These are phyloP conservation scores for Lasiosphaeris hirsuta DNA, from an alignment of 495 filamentous ascomycete species.

Conservation along the genomic window DNA sequence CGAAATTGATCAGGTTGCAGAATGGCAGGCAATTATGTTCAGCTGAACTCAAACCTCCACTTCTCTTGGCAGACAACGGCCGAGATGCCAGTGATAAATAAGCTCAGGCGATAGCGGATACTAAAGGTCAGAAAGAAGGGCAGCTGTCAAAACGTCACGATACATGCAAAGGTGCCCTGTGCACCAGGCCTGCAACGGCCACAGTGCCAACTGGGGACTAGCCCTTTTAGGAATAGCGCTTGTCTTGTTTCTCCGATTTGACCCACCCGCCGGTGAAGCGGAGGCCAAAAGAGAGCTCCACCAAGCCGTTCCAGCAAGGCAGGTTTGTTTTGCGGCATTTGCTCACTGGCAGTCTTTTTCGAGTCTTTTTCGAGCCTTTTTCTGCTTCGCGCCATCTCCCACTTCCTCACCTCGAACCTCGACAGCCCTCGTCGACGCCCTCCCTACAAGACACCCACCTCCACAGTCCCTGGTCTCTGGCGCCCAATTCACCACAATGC, in stretches of 20 bases:
- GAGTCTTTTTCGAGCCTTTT: slow-evolving; percentile 14
- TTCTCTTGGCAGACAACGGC: not conserved
- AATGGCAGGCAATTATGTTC: too few species aligned
- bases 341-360: slow-evolving; percentile 14
- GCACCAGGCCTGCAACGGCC: slow-evolving; percentile 1
- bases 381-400: slow-evolving; percentile 9
- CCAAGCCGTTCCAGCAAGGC: slow-evolving; percentile 16
- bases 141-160: slow-evolving; percentile 22
- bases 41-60: not conserved
- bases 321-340: slow-evolving; percentile 35
- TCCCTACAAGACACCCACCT: not conserved
- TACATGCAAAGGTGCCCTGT: not conserved
- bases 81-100: not conserved
- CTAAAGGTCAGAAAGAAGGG: too few species aligned
- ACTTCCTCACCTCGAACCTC: slow-evolving; percentile 6
- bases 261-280: slow-evolving; percentile 18
- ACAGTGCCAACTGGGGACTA: not conserved
- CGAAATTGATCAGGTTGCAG: not conserved
- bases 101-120: too few species aligned
- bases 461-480: slow-evolving; percentile 15
- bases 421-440: slow-evolving; percentile 2
- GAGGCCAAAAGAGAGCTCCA: slow-evolving; percentile 28
- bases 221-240: slow-evolving; percentile 8
- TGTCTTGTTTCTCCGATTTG: not conserved
- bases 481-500: slow-evolving; percentile 46